phyloP scores from a whole-genome alignment of 768 basidiomycete species.

The Auriscalpium orientale region DNA sequence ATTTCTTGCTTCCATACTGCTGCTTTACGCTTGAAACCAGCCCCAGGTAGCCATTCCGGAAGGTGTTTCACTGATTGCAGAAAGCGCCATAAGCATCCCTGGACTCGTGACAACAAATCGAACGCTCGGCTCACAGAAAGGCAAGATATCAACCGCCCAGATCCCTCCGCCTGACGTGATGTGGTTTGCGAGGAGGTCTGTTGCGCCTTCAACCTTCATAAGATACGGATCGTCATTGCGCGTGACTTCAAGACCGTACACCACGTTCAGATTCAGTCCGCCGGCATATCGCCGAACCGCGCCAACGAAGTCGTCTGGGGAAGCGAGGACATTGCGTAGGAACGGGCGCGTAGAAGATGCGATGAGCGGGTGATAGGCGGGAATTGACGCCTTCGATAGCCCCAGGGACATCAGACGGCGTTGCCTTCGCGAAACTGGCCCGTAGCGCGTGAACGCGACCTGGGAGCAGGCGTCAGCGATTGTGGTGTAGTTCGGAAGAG shows the following conservation, averaged over 20 bases:
- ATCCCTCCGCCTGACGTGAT: constrained; percentile 37
- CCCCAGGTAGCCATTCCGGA: constrained; percentile 62
- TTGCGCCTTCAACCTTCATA: constrained; percentile 34
- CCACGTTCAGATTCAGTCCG: constrained; percentile 27
- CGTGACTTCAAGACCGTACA: constrained; percentile 52
- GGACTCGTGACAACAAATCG: constrained; percentile 8
- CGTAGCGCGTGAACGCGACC: constrained; percentile 15
- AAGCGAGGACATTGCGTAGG: constrained; percentile 9
- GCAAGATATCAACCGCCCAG: constrained; percentile 35
- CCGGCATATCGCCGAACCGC: constrained; percentile 13
- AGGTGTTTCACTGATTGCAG: constrained; percentile 39
- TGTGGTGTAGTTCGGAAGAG: neutral
- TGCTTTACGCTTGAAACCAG: constrained; percentile 58
- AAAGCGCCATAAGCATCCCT: neutral
- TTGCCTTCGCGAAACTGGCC: constrained; percentile 12
- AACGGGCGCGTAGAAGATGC: constrained; percentile 10
- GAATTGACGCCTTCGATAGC: constrained; percentile 5
- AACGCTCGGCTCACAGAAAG: constrained; percentile 21
- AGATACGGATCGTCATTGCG: constrained; percentile 34
- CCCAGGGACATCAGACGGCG: constrained; percentile 13
- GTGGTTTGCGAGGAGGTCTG: constrained; percentile 34
- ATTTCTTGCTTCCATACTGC: constrained; percentile 55
- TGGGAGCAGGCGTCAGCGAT: neutral
- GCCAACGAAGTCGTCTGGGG: constrained; percentile 9
- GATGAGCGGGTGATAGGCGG: constrained; percentile 11